A percentile compares a stretch with the other conserved stretches of the same genome.
phyloP scores from a whole-genome alignment of 1,284 basidiomycete genomes.

The Mycena citricolor region DNA sequence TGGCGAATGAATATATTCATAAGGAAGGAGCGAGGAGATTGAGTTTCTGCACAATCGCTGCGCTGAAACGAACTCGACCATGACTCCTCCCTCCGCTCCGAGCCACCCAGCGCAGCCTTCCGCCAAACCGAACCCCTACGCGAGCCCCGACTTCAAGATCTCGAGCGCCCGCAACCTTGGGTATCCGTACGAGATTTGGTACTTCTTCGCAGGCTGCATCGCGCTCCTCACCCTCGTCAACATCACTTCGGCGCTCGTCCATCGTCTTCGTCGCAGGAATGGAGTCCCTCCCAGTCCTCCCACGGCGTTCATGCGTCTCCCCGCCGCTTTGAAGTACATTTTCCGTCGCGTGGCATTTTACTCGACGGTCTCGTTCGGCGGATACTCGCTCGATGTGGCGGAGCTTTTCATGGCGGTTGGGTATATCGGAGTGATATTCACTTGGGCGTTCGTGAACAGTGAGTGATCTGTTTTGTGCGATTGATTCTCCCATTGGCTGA shows the following conservation, averaged over 20 bases:
- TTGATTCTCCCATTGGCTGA: background rate
- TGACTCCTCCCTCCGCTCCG: too few species aligned
- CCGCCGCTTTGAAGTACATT: constrained; percentile 34
- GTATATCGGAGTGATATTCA: constrained; percentile 38
- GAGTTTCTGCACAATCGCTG: too few species aligned
- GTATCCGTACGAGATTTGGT: constrained; percentile 41
- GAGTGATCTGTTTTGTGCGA: constrained; percentile 16
- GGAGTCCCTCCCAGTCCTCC: background rate
- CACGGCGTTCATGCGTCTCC: constrained; percentile 29
- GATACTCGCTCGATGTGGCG: constrained; percentile 37
- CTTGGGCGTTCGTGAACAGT: constrained; percentile 42
- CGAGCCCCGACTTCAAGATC: too few species aligned
- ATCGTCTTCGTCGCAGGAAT: constrained; percentile 1
- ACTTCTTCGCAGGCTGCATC: constrained; percentile 36
- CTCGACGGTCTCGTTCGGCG: constrained; percentile 34
- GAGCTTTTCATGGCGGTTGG: constrained; percentile 38
- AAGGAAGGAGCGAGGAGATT: too few species aligned
- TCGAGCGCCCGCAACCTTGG: constrained; percentile 18
- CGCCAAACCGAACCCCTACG: too few species aligned
- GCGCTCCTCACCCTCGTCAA: constrained; percentile 35
- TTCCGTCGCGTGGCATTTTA: constrained; percentile 44
- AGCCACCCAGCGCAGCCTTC: too few species aligned
- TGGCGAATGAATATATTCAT: too few species aligned
- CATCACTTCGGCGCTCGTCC: constrained; percentile 2
- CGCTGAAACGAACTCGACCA: too few species aligned